Evolutionary conservation across 768 basidiomycete genomes (phyloP), one percentile per base, ranked within the genome.

Genomic region (Termitomyces sp.): DNA sequence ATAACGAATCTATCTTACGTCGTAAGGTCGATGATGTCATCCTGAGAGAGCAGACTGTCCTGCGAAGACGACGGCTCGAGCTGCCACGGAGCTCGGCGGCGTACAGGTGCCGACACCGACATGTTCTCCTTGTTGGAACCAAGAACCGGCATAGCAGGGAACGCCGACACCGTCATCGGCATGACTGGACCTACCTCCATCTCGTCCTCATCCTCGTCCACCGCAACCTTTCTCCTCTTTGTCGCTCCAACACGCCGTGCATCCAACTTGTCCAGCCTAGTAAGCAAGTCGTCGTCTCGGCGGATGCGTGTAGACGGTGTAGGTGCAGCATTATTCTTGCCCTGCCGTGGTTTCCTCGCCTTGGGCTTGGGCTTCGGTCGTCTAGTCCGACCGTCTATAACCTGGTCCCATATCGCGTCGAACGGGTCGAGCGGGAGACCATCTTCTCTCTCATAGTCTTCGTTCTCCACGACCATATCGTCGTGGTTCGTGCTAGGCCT

Each of bases 21-120:
- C 35, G 59, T 61, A 45, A 65, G 55, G 33, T 65, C 63, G 24
- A 62, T 56, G 18, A 60, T 22, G 15, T 61, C 53, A 20, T 48
- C 35, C 16, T 33, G 62, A 65, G 9, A 59, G 55, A 39, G 55
- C 61, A 51, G 11, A 20, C 32, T 33, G 9, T n/a, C 49, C 36
- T 66, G 63, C 18, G 62, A 63, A 13, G 60, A 66, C 44, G 56
- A 48, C 22, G 61, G 56, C 35, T 62, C 55, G 12, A 58, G 5
- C 38, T 52, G 28, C 57, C 40, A 59, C 1, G 58, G 45, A 8
- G 52, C 50, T 20, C 20, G n/a, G 18, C n/a, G 12, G 12, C 5
- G 36, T n/a, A 44, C 36, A 49, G 44, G n/a, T 11, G 35, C 15
- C 15, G 33, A 7, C 22, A 20, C 33, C 9, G 45, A 38, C 13